phyloP scores from a whole-genome alignment of 495 filamentous ascomycete species.

The Thozetella sp. region DNA sequence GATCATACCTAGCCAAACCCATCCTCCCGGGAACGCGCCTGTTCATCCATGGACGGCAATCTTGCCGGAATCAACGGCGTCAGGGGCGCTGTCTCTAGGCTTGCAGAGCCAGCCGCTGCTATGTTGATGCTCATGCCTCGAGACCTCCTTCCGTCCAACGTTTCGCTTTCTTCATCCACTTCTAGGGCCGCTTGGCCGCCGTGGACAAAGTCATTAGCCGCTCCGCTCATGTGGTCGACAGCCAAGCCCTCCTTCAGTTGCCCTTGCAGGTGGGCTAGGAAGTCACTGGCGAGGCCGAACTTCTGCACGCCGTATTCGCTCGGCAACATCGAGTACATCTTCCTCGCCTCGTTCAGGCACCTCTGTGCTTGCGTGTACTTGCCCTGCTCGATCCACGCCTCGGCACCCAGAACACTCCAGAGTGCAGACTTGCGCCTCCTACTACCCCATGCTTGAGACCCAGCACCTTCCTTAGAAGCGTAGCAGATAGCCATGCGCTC shows the following conservation, averaged over 20 bases:
- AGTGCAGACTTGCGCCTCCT: conserved; percentile 82
- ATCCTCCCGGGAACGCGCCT: conserved; percentile 10
- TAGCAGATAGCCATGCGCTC: conserved; percentile 88
- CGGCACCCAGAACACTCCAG: conserved; percentile 84
- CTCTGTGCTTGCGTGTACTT: conserved; percentile 70
- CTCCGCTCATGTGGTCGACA: conserved; percentile 9
- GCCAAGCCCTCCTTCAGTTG: conserved; percentile 56
- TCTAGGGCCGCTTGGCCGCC: conserved; percentile 27
- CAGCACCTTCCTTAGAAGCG: conserved; percentile 65
- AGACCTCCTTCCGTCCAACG: conserved; percentile 29
- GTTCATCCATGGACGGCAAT: conserved; percentile 6
- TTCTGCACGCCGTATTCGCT: conserved; percentile 54
- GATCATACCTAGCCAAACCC: conserved; percentile 21
- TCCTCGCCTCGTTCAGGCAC: conserved; percentile 70
- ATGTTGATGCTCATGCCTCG: conserved; percentile 46
- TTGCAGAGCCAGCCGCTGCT: conserved; percentile 24
- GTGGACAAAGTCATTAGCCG: neutral
- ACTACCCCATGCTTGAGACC: conserved; percentile 65
- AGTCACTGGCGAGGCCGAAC: conserved; percentile 61
- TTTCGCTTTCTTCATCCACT: conserved; percentile 67
- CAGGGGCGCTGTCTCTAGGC: conserved; percentile 50
- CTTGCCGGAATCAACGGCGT: conserved; percentile 14
- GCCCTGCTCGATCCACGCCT: conserved; percentile 75
- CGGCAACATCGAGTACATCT: conserved; percentile 64
- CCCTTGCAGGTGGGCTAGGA: conserved; percentile 63